These are phyloP conservation scores for Bruguiera sexangula DNA, from an alignment of 345 rosid genomes.

Conservation along the genomic window DNA sequence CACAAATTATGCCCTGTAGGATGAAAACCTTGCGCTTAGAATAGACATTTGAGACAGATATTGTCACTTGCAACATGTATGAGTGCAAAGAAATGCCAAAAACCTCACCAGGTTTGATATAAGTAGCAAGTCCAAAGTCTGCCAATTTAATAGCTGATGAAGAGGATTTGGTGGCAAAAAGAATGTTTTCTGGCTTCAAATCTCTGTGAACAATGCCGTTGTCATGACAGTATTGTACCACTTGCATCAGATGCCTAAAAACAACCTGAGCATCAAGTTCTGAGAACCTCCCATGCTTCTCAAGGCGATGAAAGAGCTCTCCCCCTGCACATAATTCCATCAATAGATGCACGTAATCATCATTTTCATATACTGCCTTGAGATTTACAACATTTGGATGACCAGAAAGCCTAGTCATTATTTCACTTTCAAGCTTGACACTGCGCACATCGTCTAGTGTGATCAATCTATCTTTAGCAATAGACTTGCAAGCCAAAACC, in stretches of 20 bases:
- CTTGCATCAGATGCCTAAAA: slow-evolving; percentile 64
- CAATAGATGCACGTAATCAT: slow-evolving; percentile 55
- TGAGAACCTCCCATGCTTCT: slow-evolving; percentile 57
- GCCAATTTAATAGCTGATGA: slow-evolving; percentile 67
- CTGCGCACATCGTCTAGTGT: slow-evolving; percentile 45
- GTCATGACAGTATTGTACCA: slow-evolving; percentile 63
- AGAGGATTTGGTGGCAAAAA: slow-evolving; percentile 54
- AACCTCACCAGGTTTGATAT: slow-evolving; percentile 51
- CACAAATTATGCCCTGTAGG: slow-evolving; percentile 52
- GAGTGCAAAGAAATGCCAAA: not conserved
- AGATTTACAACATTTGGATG: slow-evolving; percentile 64
- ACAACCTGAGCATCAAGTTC: slow-evolving; percentile 51
- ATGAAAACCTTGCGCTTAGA: slow-evolving; percentile 15
- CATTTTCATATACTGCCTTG: slow-evolving; percentile 68
- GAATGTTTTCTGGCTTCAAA: slow-evolving; percentile 67
- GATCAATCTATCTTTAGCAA: slow-evolving; percentile 53
- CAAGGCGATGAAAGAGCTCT: slow-evolving; percentile 61
- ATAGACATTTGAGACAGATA: not conserved
- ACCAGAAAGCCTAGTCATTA: slow-evolving; percentile 54
- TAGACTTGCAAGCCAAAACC: slow-evolving; percentile 62
- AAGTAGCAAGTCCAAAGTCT: slow-evolving; percentile 73
- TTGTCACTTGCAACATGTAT: not conserved
- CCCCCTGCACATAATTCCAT: slow-evolving; percentile 78
- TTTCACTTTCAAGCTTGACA: slow-evolving; percentile 59
- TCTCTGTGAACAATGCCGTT: slow-evolving; percentile 72